A percentile compares a stretch with the other conserved stretches of the same genome.
Evolutionary conservation across 768 basidiomycete species (phyloP).

Genomic region (Panaeolus papilionaceus): DNA sequence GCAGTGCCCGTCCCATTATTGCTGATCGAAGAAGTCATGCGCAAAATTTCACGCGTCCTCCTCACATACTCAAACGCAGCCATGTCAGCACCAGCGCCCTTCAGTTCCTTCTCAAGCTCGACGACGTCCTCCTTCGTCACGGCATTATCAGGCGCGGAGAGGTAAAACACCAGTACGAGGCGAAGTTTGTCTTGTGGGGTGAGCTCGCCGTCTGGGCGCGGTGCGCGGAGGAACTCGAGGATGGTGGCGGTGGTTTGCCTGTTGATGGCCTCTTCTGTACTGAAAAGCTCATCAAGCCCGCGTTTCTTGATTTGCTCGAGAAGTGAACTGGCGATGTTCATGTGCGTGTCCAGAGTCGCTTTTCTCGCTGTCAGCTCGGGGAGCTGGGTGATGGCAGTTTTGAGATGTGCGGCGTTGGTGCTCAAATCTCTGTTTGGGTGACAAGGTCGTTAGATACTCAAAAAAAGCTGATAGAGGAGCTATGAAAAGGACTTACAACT

Average conservation of each 20-base stretch:
- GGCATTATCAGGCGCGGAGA: slow-evolving; percentile 82
- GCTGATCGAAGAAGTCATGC: slow-evolving; percentile 81
- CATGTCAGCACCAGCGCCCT: slow-evolving; percentile 79
- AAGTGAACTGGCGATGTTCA: slow-evolving; percentile 97
- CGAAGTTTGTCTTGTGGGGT: slow-evolving; percentile 88
- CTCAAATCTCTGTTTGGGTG: slow-evolving; percentile 72
- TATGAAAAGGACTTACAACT: slow-evolving; percentile 65
- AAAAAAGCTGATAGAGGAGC: background rate
- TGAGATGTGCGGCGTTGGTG: slow-evolving; percentile 91
- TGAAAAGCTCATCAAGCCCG: slow-evolving; percentile 96
- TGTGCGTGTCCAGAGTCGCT: slow-evolving; percentile 95
- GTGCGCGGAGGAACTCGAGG: slow-evolving; percentile 84
- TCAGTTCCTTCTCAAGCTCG: slow-evolving; percentile 89
- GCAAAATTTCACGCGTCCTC: slow-evolving; percentile 87
- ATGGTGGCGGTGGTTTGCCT: slow-evolving; percentile 86
- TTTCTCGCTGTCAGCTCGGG: slow-evolving; percentile 97
- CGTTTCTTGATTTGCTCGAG: slow-evolving; percentile 95
- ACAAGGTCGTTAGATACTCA: background rate
- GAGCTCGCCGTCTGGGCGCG: slow-evolving; percentile 68
- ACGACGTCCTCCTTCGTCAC: slow-evolving; percentile 87
- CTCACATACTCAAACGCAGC: slow-evolving; percentile 93
- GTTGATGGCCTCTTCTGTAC: slow-evolving; percentile 88
- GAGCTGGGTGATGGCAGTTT: slow-evolving; percentile 95
- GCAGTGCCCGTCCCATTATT: slow-evolving; percentile 60
- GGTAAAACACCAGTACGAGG: slow-evolving; percentile 93